Base-by-base conservation (phyloP, 805 yeast genomes). In the Clavispora vitiphila region DNA sequence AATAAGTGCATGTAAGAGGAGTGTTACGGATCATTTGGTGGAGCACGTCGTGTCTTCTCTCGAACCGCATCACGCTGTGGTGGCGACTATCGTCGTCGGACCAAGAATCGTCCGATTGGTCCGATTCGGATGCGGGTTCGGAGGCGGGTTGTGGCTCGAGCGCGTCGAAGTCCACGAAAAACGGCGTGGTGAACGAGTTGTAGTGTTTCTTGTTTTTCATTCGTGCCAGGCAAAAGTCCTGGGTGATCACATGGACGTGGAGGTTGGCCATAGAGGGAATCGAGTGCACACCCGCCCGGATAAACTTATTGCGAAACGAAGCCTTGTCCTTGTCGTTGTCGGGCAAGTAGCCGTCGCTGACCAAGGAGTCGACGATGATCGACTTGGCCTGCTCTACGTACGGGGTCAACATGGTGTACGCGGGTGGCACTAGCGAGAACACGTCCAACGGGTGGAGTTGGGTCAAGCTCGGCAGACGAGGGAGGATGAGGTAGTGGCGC, bases 231-330 rank as follows among this genome's bases (percentile, higher is more conserved):
- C 66, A 53, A 53, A 82, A 74, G 58, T 86, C 95, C 37, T 64
- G 67, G 0, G 89, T 79, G 37, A 86, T 69, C 19, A 86, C 77
- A 62, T 86, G 95, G 15, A 86, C 64, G 54, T 86, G 95, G 35
- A 86, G 52, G 56, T 86, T 84, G 30, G 60, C 61, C 72, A 86
- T 57, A 1, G 89, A 81, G 3, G 95, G 95, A 2, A 72, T 72
- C 4, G 84, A 60, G 60, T 86, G 95, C 20, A 85, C 71, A 0
- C 95, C 91, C 8, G 72, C 74, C 44, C 65, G 63, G 8, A 83
- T 64, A 41, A 60, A 62, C 10, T 43, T 26, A 19, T 53, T 48
- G 26, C 46, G 48, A 39, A 65, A 60, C 27, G 54, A 53, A 12
- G 22, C 15, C 35, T 16, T 24, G 10, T 34, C 35, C 27, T 41